These are phyloP conservation scores for Ogataea ganodermae DNA, from an alignment of 805 yeast genomes.

Conservation along the genomic window DNA sequence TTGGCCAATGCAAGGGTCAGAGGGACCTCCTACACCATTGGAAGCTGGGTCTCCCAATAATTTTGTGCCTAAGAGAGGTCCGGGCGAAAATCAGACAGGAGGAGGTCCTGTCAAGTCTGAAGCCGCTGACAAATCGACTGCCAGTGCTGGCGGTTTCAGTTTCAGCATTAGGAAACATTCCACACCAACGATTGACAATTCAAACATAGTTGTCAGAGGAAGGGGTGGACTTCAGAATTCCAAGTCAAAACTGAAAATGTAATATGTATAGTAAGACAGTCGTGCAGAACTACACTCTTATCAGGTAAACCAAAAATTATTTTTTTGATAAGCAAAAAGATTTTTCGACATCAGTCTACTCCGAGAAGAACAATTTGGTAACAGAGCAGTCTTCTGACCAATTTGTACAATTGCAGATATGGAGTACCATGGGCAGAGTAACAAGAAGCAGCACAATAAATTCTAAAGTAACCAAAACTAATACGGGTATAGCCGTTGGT, in stretches of 20 bases:
- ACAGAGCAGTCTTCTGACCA: background rate
- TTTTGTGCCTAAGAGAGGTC: background rate
- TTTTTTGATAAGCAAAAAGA: conserved; percentile 4
- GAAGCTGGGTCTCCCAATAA: background rate
- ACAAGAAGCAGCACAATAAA: conserved; percentile 2
- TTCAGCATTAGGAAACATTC: conserved; percentile 18
- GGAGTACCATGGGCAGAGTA: background rate
- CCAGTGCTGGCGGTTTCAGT: conserved; percentile 9
- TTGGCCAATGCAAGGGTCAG: conserved; percentile 6
- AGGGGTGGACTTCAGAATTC: conserved; percentile 30
- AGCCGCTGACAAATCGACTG: background rate
- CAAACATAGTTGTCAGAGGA: conserved; percentile 24
- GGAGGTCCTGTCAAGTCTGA: background rate
- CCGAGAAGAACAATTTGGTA: background rate
- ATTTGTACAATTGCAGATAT: background rate
- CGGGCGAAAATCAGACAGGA: background rate
- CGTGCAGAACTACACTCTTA: background rate
- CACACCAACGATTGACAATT: conserved; percentile 17
- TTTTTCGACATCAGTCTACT: no score
- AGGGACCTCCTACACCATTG: conserved; percentile 7
- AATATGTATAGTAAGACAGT: background rate
- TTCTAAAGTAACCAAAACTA: conserved; percentile 5
- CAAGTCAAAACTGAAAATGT: conserved; percentile 26
- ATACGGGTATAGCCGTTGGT: conserved; percentile 18
- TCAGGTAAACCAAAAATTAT: background rate